phyloP scores from a whole-genome alignment of 768 basidiomycete genomes.

The Coprinopsis strossmayeri region DNA sequence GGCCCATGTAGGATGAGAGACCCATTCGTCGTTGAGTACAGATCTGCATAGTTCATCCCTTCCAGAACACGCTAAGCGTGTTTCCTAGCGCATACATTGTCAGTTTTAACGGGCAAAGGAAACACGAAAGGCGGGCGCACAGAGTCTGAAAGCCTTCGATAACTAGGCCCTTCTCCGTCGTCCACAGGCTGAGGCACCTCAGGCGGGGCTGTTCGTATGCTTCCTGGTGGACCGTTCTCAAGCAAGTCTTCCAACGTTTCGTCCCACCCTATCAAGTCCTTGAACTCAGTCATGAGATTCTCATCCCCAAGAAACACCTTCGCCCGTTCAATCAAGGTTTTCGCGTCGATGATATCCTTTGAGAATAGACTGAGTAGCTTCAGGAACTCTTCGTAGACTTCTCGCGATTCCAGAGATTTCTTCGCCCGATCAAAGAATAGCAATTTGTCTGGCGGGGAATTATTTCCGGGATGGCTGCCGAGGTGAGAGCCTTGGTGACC shows the following conservation, averaged over 20 bases:
- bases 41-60: slow-evolving; percentile 92
- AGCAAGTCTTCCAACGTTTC: slow-evolving; percentile 45
- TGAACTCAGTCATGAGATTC: slow-evolving; percentile 79
- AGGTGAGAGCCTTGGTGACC: slow-evolving; percentile 19
- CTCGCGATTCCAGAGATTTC: slow-evolving; percentile 65
- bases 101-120: slow-evolving; percentile 1
- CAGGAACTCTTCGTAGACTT: slow-evolving; percentile 88
- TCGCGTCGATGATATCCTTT: slow-evolving; percentile 84
- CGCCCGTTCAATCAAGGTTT: slow-evolving; percentile 76
- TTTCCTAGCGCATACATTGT: slow-evolving; percentile 52
- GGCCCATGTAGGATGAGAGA: slow-evolving; percentile 97
- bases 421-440: slow-evolving; percentile 94
- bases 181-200: slow-evolving; percentile 77
- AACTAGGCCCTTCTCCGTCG: slow-evolving; percentile 89
- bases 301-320: slow-evolving; percentile 76
- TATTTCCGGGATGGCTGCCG: slow-evolving; percentile 19
- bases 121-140: slow-evolving; percentile 44
- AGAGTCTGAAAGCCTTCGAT: slow-evolving; percentile 80
- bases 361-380: slow-evolving; percentile 89
- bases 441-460: slow-evolving; percentile 61
- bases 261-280: slow-evolving; percentile 78
- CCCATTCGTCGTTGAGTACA: slow-evolving; percentile 96
- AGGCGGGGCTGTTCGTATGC: slow-evolving; percentile 68
- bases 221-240: slow-evolving; percentile 71
- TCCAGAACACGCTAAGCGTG: slow-evolving; percentile 85